These are phyloP conservation scores for Datisca glomerata DNA, from an alignment of 306 rosid species.

Conservation along the genomic window DNA sequence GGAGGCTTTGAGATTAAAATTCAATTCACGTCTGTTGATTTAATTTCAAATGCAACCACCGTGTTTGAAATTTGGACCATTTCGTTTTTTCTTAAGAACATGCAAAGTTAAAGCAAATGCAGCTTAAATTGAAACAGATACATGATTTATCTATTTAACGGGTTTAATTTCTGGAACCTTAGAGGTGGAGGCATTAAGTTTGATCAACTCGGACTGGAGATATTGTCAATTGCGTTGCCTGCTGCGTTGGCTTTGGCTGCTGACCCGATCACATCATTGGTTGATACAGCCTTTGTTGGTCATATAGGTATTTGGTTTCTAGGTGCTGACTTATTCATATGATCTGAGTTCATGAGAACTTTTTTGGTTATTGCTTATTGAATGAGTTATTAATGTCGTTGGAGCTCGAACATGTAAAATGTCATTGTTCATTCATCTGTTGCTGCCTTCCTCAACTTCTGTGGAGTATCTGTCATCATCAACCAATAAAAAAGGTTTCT, in stretches of 20 bases:
- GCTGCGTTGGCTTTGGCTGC: slow-evolving; percentile 88
- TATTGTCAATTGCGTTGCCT: slow-evolving; percentile 79
- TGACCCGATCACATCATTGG: slow-evolving; percentile 78
- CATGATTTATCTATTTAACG: background rate
- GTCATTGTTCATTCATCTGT: no score
- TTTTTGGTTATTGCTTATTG: no score
- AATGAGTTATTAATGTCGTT: no score
- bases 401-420: no score
- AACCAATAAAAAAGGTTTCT: no score
- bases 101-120: background rate
- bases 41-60: no score
- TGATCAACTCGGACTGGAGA: slow-evolving; percentile 61
- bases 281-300: slow-evolving; percentile 86
- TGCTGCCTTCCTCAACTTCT: no score
- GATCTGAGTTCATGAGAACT: no score
- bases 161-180: slow-evolving; percentile 3
- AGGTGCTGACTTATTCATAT: slow-evolving; percentile 6
- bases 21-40: no score
- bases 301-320: slow-evolving; percentile 58
- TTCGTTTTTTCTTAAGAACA: background rate
- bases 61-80: no score
- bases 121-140: background rate
- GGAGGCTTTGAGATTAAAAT: no score
- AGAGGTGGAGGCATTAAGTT: slow-evolving; percentile 22
- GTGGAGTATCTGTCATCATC: no score